phyloP scores from a whole-genome alignment of 2,329 filamentous ascomycete species.

The Ophiostoma perfectum region DNA sequence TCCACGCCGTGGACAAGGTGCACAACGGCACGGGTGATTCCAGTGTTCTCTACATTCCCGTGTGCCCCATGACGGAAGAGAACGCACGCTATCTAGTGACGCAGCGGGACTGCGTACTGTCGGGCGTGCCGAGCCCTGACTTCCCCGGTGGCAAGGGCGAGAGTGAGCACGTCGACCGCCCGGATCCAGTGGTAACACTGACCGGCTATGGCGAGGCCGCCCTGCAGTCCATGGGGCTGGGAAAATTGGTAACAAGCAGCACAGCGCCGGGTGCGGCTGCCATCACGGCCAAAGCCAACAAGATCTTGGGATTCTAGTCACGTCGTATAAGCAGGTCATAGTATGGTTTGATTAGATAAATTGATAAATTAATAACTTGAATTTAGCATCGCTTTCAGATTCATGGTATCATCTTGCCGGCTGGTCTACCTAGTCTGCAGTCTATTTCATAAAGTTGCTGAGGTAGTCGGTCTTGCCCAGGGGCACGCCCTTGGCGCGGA shows the following conservation, averaged over 20 bases:
- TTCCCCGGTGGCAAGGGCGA: slow-evolving; percentile 70
- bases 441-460: slow-evolving; percentile 24
- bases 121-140: slow-evolving; percentile 62
- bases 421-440: too few species aligned
- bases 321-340: neutral
- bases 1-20: slow-evolving; percentile 77
- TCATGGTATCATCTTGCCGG: too few species aligned
- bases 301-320: slow-evolving; percentile 39
- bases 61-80: slow-evolving; percentile 69
- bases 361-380: neutral
- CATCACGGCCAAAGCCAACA: slow-evolving; percentile 40
- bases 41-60: slow-evolving; percentile 83
- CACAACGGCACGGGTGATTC: slow-evolving; percentile 69
- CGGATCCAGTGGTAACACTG: slow-evolving; percentile 36
- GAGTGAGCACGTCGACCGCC: slow-evolving; percentile 45
- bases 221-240: slow-evolving; percentile 43
- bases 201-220: slow-evolving; percentile 33
- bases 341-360: neutral
- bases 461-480: slow-evolving; percentile 55
- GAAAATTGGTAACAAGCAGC: slow-evolving; percentile 33
- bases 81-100: slow-evolving; percentile 67
- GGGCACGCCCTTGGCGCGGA: slow-evolving; percentile 51
- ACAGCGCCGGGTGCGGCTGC: slow-evolving; percentile 35
- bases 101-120: slow-evolving; percentile 66
- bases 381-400: neutral